Percentiles rank a stretch among this genome's conserved stretches.
These are phyloP conservation scores for Pythium volutum DNA, from an alignment of 352 stramenopile species.

Conservation along the genomic window DNA sequence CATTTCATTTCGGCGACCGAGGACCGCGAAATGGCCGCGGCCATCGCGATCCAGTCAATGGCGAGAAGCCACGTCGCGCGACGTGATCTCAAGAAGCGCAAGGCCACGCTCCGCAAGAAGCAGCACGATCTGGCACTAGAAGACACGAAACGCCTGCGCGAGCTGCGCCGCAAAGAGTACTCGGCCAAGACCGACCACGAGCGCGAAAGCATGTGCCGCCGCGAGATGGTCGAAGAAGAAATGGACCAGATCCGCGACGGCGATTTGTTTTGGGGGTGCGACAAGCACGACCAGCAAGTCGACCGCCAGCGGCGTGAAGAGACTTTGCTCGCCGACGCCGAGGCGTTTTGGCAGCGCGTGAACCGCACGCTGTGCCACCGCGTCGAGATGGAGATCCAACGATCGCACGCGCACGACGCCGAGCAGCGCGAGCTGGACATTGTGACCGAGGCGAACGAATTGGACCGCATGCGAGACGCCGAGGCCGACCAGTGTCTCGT, in stretches of 20 bases:
- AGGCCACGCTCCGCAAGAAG: slow-evolving; percentile 25
- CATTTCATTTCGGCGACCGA: slow-evolving; percentile 36
- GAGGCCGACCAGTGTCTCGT: slow-evolving; percentile 44
- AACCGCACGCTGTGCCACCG: slow-evolving; percentile 27
- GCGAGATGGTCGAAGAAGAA: slow-evolving; percentile 57
- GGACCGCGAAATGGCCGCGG: slow-evolving; percentile 42
- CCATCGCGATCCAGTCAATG: slow-evolving; percentile 56
- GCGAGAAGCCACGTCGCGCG: slow-evolving; percentile 40
- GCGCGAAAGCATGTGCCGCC: slow-evolving; percentile 33
- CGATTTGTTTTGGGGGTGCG: slow-evolving; percentile 54
- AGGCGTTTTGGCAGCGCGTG: slow-evolving; percentile 43
- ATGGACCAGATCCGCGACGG: slow-evolving; percentile 41
- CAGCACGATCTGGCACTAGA: slow-evolving; percentile 26
- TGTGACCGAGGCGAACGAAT: slow-evolving; percentile 29
- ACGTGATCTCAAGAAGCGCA: slow-evolving; percentile 30
- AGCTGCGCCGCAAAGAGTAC: slow-evolving; percentile 27
- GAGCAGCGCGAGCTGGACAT: slow-evolving; percentile 25
- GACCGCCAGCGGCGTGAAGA: slow-evolving; percentile 39
- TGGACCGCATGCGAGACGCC: slow-evolving; percentile 32
- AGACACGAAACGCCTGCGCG: slow-evolving; percentile 20
- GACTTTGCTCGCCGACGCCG: slow-evolving; percentile 35
- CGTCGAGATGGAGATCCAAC: slow-evolving; percentile 22
- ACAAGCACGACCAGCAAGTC: slow-evolving; percentile 41
- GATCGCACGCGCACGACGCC: slow-evolving; percentile 24
- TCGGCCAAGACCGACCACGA: slow-evolving; percentile 31